Conservation (phyloP, 2,329 filamentous ascomycete species). For the Verticillium zaregamsianum region DNA sequence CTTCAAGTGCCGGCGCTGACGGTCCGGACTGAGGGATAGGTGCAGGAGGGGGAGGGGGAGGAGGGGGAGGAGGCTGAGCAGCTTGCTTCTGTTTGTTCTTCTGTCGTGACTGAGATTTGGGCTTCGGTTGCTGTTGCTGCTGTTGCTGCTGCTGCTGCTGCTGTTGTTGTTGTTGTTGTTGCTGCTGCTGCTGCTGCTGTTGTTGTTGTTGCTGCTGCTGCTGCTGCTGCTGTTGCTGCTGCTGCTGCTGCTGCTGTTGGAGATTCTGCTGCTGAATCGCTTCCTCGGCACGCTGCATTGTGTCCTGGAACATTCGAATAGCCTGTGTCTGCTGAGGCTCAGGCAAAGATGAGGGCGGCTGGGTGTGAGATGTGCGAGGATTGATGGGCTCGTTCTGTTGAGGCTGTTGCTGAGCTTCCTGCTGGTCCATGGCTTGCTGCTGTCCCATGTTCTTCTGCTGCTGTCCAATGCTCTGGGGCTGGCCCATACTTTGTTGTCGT, state of each 20-base stretch:
- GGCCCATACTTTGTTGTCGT: slow-evolving; percentile 20
- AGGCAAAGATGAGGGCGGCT: not conserved
- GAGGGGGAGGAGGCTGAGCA: slow-evolving; percentile 24
- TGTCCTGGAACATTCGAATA: not conserved
- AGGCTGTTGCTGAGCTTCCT: slow-evolving; percentile 7
- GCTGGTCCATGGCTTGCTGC: not conserved
- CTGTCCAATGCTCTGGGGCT: slow-evolving; percentile 22
- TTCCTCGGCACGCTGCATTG: not conserved
- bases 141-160: slow-evolving; percentile 17
- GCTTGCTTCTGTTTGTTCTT: slow-evolving; percentile 18
- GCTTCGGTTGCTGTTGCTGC: slow-evolving; percentile 19
- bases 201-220: slow-evolving; percentile 24
- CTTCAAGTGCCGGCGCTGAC: slow-evolving; percentile 28
- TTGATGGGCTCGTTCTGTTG: slow-evolving; percentile 3
- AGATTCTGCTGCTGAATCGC: not conserved
- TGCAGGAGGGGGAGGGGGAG: not conserved
- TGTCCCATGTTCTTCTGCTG: slow-evolving; percentile 17
- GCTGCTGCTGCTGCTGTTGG: slow-evolving; percentile 19
- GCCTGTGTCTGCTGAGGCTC: not conserved
- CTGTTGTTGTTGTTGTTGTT: slow-evolving; percentile 19
- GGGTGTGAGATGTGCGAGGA: not conserved
- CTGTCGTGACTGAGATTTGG: slow-evolving; percentile 12
- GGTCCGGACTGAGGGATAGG: slow-evolving; percentile 19
- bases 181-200: slow-evolving; percentile 22
- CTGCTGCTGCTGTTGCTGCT: slow-evolving; percentile 24